Evolutionary conservation across 2,329 filamentous ascomycete species (phyloP).

Genomic region (Botrytis medusae): DNA sequence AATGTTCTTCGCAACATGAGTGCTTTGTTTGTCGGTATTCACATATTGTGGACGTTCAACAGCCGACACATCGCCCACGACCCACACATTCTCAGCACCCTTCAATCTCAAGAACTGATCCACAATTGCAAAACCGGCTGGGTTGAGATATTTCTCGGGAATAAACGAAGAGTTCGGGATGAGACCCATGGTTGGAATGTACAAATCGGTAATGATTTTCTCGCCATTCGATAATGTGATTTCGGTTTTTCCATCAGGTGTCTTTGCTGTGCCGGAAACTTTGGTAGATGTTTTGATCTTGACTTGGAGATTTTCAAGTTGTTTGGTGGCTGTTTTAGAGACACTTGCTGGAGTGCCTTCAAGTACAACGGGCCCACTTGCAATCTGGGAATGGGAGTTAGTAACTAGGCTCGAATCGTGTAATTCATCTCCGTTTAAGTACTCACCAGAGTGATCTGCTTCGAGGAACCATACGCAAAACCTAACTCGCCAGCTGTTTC

Average conservation of each 20-base stretch:
- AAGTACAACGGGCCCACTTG: slow-evolving; percentile 39
- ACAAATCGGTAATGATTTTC: slow-evolving; percentile 53
- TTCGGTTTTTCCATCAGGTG: slow-evolving; percentile 49
- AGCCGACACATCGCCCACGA: slow-evolving; percentile 35
- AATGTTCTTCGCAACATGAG: slow-evolving; percentile 35
- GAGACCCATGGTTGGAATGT: slow-evolving; percentile 57
- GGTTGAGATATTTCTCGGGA: slow-evolving; percentile 47
- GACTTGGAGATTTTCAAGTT: slow-evolving; percentile 53
- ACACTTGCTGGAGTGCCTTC: slow-evolving; percentile 30
- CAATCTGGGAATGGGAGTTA: slow-evolving; percentile 27
- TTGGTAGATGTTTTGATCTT: slow-evolving; percentile 47
- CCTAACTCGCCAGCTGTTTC: slow-evolving; percentile 40
- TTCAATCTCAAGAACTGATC: slow-evolving; percentile 53
- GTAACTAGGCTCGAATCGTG: neutral
- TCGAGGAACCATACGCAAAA: slow-evolving; percentile 35
- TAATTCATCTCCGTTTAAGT: slow-evolving; percentile 34
- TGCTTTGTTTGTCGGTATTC: slow-evolving; percentile 28
- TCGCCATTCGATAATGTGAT: slow-evolving; percentile 51
- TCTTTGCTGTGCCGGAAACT: slow-evolving; percentile 42
- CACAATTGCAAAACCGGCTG: slow-evolving; percentile 48
- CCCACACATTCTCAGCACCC: slow-evolving; percentile 41
- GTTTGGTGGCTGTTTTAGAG: slow-evolving; percentile 41
- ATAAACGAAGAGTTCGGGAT: slow-evolving; percentile 57
- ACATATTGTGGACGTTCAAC: slow-evolving; percentile 33
- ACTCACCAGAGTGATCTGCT: slow-evolving; percentile 36